phyloP scores from a whole-genome alignment of 1,139 yeast species.

The Suhomyces maxii region DNA sequence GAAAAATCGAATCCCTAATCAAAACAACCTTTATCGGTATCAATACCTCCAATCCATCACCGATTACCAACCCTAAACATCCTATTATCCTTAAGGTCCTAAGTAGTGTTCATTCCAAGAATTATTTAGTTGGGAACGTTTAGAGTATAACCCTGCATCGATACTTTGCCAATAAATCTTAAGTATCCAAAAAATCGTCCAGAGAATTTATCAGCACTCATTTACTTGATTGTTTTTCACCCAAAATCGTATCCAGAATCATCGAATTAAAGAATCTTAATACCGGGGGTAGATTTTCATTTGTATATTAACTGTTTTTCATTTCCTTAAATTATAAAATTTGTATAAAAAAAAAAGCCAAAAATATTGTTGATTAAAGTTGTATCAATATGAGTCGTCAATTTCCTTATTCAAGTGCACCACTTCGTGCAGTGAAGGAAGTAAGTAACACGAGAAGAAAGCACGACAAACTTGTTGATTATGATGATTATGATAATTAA shows the following conservation, averaged over 20 bases:
- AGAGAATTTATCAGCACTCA: constrained; percentile 22
- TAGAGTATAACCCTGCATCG: constrained; percentile 11
- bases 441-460: constrained; percentile 38
- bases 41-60: constrained; percentile 12
- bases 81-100: constrained; percentile 6
- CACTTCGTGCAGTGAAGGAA: constrained; percentile 93
- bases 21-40: constrained; percentile 13
- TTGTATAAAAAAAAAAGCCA: constrained; percentile 14
- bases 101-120: constrained; percentile 4
- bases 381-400: constrained; percentile 45
- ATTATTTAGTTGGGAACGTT: constrained; percentile 12
- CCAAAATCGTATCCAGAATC: background rate
- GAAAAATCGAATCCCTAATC: constrained; percentile 14
- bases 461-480: background rate
- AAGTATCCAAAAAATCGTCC: constrained; percentile 5
- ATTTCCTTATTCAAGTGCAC: constrained; percentile 96
- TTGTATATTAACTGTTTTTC: constrained; percentile 8
- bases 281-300: constrained; percentile 8
- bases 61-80: constrained; percentile 12
- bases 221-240: constrained; percentile 25
- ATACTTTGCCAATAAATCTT: constrained; percentile 5
- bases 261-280: background rate
- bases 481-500: no score
- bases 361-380: constrained; percentile 4
- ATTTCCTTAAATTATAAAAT: constrained; percentile 9